phyloP scores from a whole-genome alignment of 2,329 filamentous ascomycete genomes.

The Fusarium redolens region DNA sequence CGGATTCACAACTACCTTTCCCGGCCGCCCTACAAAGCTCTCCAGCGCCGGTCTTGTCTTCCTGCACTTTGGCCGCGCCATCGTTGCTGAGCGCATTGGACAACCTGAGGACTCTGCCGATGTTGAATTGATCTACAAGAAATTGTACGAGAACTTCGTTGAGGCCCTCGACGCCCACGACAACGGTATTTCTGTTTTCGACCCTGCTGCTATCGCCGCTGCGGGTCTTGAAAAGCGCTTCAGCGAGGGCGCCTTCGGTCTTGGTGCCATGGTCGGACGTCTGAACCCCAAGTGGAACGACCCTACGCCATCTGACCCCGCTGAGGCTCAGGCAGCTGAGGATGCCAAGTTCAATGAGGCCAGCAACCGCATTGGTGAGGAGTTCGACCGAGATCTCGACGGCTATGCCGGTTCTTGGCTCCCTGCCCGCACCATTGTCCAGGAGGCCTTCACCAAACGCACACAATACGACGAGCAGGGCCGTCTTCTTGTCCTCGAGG shows the following conservation, averaged over 20 bases:
- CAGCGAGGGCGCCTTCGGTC: conserved; percentile 82
- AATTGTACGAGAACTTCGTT: conserved; percentile 92
- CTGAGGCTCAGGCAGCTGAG: conserved; percentile 75
- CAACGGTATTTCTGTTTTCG: conserved; percentile 90
- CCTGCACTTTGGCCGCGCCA: conserved; percentile 90
- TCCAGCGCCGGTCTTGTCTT: conserved; percentile 95
- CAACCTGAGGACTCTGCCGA: conserved; percentile 71
- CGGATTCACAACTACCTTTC: conserved; percentile 87
- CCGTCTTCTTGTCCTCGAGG: conserved; percentile 82
- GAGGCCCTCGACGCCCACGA: conserved; percentile 98
- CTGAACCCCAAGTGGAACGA: conserved; percentile 88
- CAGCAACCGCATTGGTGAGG: conserved; percentile 85
- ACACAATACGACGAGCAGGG: conserved; percentile 76
- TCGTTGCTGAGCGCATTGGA: conserved; percentile 72
- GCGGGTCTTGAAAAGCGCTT: conserved; percentile 86
- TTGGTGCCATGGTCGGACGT: conserved; percentile 84
- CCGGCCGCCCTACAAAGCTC: conserved; percentile 85
- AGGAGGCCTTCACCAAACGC: conserved; percentile 78
- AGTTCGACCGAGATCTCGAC: conserved; percentile 84
- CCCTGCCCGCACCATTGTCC: conserved; percentile 84
- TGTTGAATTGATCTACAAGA: conserved; percentile 81
- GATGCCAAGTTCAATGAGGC: conserved; percentile 83
- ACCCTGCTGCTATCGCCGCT: conserved; percentile 73
- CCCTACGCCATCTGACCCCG: conserved; percentile 61
- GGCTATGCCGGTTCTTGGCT: conserved; percentile 84